Conservation (phyloP, 176 grass and related monocot species). For the Thalia dealbata region DNA sequence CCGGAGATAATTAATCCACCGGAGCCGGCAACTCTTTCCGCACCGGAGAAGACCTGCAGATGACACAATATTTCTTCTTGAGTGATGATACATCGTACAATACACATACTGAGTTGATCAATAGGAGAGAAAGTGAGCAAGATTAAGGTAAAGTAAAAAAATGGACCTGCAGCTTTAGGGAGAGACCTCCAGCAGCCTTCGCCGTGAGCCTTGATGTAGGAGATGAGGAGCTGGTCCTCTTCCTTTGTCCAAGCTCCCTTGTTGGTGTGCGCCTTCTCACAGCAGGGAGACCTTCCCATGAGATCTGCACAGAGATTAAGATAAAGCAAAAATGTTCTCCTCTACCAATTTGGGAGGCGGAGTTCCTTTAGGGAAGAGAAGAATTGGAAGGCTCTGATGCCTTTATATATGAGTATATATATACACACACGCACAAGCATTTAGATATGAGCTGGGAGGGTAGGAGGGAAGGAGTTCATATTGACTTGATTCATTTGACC, state of each 20-base stretch:
- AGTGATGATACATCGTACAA: too few relatives aligned
- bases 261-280: not conserved
- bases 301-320: not conserved
- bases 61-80: too few relatives aligned
- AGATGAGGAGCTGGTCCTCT: not conserved
- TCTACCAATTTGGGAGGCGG: too few relatives aligned
- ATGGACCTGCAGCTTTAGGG: not conserved
- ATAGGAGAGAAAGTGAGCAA: too few relatives aligned
- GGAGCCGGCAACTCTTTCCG: not conserved
- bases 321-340: too few relatives aligned
- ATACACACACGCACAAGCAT: too few relatives aligned
- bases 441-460: not conserved
- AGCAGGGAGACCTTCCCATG: not conserved
- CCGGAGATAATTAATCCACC: not conserved
- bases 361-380: too few relatives aligned
- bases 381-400: too few relatives aligned
- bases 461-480: not conserved
- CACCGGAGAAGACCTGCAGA: not conserved
- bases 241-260: not conserved
- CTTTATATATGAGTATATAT: not conserved
- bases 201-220: not conserved
- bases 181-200: not conserved
- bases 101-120: too few relatives aligned
- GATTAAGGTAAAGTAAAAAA: too few relatives aligned
- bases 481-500: not conserved